A percentile compares a stretch with the other conserved stretches of the same genome.
phyloP scores from a whole-genome alignment of 2,329 filamentous ascomycete genomes.

The Fusarium foetens region DNA sequence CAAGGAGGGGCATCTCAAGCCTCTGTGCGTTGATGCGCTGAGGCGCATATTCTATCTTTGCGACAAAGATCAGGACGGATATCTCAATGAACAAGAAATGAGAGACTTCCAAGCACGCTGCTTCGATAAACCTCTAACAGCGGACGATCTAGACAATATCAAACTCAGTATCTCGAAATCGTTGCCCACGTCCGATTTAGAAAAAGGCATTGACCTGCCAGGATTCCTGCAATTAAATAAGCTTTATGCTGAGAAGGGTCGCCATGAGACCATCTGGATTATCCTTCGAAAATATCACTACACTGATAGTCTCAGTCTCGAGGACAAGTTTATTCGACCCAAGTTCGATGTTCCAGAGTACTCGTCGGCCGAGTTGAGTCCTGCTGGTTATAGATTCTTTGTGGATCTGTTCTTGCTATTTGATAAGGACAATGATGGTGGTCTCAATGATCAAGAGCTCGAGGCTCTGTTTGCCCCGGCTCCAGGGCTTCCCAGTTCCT shows the following conservation, averaged over 20 bases:
- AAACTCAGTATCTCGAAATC: constrained; percentile 84
- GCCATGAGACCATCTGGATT: constrained; percentile 98
- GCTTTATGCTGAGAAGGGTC: constrained; percentile 95
- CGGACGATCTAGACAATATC: constrained; percentile 88
- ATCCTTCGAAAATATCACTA: constrained; percentile 96
- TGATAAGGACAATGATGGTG: constrained; percentile 97
- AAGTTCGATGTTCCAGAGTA: constrained; percentile 94
- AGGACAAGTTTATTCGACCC: constrained; percentile 90
- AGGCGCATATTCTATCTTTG: constrained; percentile 94
- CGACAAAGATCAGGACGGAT: constrained; percentile 95
- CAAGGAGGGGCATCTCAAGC: constrained; percentile 89
- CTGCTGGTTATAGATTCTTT: constrained; percentile 95
- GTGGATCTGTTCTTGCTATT: constrained; percentile 95
- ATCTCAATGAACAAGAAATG: constrained; percentile 89
- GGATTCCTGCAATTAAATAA: constrained; percentile 94
- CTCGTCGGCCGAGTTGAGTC: constrained; percentile 92
- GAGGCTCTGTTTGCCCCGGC: constrained; percentile 91
- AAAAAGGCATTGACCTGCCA: constrained; percentile 79
- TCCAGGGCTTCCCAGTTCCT: constrained; percentile 85
- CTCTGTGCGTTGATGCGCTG: constrained; percentile 85
- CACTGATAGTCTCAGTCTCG: constrained; percentile 91
- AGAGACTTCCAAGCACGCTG: constrained; percentile 90
- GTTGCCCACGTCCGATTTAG: constrained; percentile 69
- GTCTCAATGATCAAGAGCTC: constrained; percentile 86
- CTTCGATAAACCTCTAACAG: constrained; percentile 86